Percentiles rank a stretch among this genome's conserved stretches.
Evolutionary conservation across 2,329 filamentous ascomycete species (phyloP).

Genomic region (Fusarium sulawesiense): DNA sequence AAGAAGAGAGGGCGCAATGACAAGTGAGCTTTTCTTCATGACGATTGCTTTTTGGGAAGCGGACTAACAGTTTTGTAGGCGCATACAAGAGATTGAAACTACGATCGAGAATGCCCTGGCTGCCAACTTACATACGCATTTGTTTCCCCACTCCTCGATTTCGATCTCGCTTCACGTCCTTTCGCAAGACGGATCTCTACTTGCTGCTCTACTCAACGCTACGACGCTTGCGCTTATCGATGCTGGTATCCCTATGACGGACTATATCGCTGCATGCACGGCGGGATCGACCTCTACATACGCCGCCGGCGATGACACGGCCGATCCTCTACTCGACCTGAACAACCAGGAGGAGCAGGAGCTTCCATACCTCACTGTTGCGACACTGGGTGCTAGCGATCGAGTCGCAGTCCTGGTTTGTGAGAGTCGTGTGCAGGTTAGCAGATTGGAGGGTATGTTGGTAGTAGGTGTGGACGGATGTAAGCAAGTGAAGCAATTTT

Average conservation of each 20-base stretch:
- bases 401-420: conserved; percentile 83
- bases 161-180: conserved; percentile 86
- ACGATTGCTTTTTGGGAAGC: background rate
- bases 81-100: conserved; percentile 82
- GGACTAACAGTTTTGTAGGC: conserved; percentile 60
- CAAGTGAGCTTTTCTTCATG: conserved; percentile 68
- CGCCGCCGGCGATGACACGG: conserved; percentile 71
- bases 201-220: conserved; percentile 91
- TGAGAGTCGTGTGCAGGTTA: conserved; percentile 88
- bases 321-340: conserved; percentile 83
- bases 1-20: conserved; percentile 80
- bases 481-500: conserved; percentile 81
- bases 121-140: conserved; percentile 81
- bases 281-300: conserved; percentile 81
- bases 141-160: conserved; percentile 91
- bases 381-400: conserved; percentile 78
- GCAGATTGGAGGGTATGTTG: conserved; percentile 89
- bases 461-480: conserved; percentile 93
- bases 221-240: conserved; percentile 92
- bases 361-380: conserved; percentile 88
- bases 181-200: conserved; percentile 87
- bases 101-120: conserved; percentile 83
- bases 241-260: conserved; percentile 93
- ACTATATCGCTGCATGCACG: conserved; percentile 90
- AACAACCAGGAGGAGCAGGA: conserved; percentile 87